phyloP scores from a whole-genome alignment of 1,284 basidiomycete genomes.

The Cystobasidiaceae sp. region DNA sequence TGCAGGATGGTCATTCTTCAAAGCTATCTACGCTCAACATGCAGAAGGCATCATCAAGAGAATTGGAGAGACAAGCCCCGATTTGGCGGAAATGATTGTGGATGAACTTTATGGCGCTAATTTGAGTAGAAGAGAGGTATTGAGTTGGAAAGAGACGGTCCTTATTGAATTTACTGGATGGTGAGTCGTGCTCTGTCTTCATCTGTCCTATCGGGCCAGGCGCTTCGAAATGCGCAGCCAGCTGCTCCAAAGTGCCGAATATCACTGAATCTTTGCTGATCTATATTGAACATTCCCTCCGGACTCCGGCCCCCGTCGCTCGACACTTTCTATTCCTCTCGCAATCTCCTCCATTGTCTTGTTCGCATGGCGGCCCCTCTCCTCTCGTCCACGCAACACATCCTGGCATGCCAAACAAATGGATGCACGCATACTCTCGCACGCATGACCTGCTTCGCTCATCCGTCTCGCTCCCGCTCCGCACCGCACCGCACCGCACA shows the following conservation, averaged over 20 bases:
- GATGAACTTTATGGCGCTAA: constrained; percentile 26
- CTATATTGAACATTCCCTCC: too few species aligned
- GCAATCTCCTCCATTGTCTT: too few species aligned
- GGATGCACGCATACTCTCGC: too few species aligned
- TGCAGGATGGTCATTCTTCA: constrained; percentile 29
- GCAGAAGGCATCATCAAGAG: constrained; percentile 25
- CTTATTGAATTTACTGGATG: constrained; percentile 25
- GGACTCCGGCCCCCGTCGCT: too few species aligned
- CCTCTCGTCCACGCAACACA: too few species aligned
- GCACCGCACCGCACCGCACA: too few species aligned
- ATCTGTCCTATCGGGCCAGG: background rate
- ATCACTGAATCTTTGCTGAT: background rate
- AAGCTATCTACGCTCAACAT: constrained; percentile 29
- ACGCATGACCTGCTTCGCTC: too few species aligned
- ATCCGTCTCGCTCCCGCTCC: too few species aligned
- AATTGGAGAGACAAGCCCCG: constrained; percentile 20
- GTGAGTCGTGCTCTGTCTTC: background rate
- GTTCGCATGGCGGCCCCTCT: too few species aligned
- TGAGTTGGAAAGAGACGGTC: constrained; percentile 30
- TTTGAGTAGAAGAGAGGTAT: constrained; percentile 17
- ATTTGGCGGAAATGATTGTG: constrained; percentile 31
- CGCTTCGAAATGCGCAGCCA: background rate
- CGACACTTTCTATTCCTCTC: too few species aligned
- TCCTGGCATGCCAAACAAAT: too few species aligned
- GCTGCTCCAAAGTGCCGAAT: background rate